A percentile compares a stretch with the other conserved stretches of the same genome.
Conservation (phyloP, 1,139 yeast genomes). For the Suhomyces kunorum region DNA sequence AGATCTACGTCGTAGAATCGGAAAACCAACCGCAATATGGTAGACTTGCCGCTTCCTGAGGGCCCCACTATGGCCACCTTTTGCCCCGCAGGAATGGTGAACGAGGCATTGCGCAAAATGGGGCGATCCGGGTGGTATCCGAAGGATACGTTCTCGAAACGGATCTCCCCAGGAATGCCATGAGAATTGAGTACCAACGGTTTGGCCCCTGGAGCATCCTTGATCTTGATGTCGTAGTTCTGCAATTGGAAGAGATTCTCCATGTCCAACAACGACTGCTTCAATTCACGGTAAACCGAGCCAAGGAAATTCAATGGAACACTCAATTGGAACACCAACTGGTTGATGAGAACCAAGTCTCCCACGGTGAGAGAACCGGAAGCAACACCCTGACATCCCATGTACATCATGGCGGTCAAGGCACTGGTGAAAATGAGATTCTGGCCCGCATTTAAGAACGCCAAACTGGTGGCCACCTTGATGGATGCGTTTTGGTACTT, state of each 20-base stretch:
- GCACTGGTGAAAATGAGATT: conserved; percentile 89
- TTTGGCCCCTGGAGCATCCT: conserved; percentile 61
- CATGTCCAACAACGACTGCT: conserved; percentile 91
- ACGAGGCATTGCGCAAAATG: conserved; percentile 76
- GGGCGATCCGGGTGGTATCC: conserved; percentile 90
- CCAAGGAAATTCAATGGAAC: conserved; percentile 94
- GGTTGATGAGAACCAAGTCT: conserved; percentile 93
- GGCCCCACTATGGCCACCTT: conserved; percentile 95
- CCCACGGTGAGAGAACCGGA: conserved; percentile 86
- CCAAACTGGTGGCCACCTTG: conserved; percentile 89
- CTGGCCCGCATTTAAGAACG: conserved; percentile 90
- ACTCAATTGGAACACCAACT: conserved; percentile 90
- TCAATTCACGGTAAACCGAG: conserved; percentile 89
- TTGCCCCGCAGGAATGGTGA: conserved; percentile 86
- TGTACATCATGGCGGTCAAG: conserved; percentile 94
- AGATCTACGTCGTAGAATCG: conserved; percentile 78
- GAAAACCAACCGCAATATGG: conserved; percentile 79
- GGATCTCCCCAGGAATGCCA: conserved; percentile 64
- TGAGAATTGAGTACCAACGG: conserved; percentile 49
- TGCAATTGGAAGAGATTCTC: conserved; percentile 85
- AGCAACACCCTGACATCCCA: conserved; percentile 96
- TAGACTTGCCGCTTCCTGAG: conserved; percentile 93
- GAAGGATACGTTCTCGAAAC: conserved; percentile 88
- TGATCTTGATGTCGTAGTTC: conserved; percentile 67
- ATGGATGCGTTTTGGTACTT: conserved; percentile 80